These are phyloP conservation scores for Suillus luteus DNA, from an alignment of 768 basidiomycete genomes.

Conservation along the genomic window DNA sequence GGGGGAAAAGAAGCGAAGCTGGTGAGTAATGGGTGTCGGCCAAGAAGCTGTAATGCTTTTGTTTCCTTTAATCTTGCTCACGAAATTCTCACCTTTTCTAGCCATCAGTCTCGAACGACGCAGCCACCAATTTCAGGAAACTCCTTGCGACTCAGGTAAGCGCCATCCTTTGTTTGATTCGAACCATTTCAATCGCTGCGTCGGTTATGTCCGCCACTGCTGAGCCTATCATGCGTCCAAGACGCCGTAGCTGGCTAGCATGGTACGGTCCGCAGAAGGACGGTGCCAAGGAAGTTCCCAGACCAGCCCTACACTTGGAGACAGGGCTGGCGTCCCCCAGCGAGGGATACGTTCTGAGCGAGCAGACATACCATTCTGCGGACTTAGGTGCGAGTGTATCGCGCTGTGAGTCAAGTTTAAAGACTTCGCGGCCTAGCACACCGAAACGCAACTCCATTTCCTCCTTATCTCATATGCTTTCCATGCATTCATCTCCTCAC, in stretches of 20 bases:
- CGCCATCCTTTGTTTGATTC: slow-evolving; percentile 21
- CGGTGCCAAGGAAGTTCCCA: slow-evolving; percentile 20
- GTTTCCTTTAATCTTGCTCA: slow-evolving; percentile 15
- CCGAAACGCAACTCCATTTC: slow-evolving; percentile 26
- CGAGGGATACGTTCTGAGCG: slow-evolving; percentile 18
- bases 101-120: slow-evolving; percentile 27
- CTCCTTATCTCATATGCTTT: slow-evolving; percentile 28
- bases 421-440: slow-evolving; percentile 24
- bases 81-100: slow-evolving; percentile 29
- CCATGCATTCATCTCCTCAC: slow-evolving; percentile 25
- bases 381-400: slow-evolving; percentile 9
- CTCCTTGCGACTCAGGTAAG: slow-evolving; percentile 35
- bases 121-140: slow-evolving; percentile 29
- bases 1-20: slow-evolving; percentile 26
- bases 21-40: slow-evolving; percentile 31
- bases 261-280: slow-evolving; percentile 29
- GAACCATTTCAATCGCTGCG: slow-evolving; percentile 13
- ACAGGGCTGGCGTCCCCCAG: slow-evolving; percentile 20
- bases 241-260: slow-evolving; percentile 30
- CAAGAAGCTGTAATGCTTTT: slow-evolving; percentile 21
- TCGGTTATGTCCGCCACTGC: slow-evolving; percentile 21
- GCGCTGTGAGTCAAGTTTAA: slow-evolving; percentile 9
- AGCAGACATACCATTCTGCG: slow-evolving; percentile 5
- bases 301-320: slow-evolving; percentile 16
- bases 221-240: slow-evolving; percentile 18